These are phyloP conservation scores for Rhytidiadelphus loreus DNA, from an alignment of 225 moss, liverwort and hornwort species.

Conservation along the genomic window DNA sequence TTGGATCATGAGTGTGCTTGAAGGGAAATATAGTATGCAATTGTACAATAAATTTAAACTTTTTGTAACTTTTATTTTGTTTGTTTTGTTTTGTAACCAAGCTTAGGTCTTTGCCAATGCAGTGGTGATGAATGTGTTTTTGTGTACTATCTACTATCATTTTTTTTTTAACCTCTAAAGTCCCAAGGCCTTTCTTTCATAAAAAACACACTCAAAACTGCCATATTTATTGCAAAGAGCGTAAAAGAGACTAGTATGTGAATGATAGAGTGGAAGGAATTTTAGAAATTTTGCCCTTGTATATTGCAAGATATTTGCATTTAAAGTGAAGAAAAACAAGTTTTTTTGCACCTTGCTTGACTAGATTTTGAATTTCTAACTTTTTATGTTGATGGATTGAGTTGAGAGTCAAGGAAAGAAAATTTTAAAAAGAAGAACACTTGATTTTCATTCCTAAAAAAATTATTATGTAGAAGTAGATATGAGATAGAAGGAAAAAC, in stretches of 20 bases:
- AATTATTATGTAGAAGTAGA: not conserved
- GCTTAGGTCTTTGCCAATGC: not conserved
- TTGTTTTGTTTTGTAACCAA: not conserved
- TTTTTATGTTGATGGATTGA: not conserved
- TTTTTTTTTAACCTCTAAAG: not conserved
- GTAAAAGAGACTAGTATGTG: not conserved
- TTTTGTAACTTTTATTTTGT: not conserved
- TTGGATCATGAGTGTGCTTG: not conserved
- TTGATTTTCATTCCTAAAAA: not conserved
- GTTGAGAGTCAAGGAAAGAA: accelerated
- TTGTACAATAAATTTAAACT: no score
- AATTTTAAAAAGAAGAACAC: accelerated
- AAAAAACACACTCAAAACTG: not conserved
- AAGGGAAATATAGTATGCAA: not conserved
- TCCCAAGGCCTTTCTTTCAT: no score
- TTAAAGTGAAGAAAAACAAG: not conserved
- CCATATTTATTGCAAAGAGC: not conserved
- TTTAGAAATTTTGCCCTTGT: accelerated
- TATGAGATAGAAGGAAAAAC: not conserved
- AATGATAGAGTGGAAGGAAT: not conserved
- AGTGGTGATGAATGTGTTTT: not conserved
- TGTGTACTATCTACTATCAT: not conserved
- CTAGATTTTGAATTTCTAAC: not conserved
- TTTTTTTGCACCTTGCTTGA: not conserved
- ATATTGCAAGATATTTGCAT: not conserved